Evolutionary conservation across 2,329 filamentous ascomycete genomes (phyloP).

Genomic region (Alternaria brassicae): DNA sequence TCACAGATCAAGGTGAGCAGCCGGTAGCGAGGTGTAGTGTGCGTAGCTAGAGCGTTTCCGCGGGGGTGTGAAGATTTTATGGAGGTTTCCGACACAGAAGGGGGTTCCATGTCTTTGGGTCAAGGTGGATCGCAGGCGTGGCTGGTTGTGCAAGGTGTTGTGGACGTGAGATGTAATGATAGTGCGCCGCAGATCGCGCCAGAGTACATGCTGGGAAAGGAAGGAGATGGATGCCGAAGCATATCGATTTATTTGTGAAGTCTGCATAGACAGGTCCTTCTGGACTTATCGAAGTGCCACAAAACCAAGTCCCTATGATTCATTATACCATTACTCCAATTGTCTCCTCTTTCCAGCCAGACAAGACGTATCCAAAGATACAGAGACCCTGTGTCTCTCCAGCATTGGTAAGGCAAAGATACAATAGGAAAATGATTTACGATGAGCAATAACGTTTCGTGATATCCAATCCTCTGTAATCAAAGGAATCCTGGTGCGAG

Average conservation of each 20-base stretch:
- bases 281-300: not conserved
- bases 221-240: not conserved
- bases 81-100: not conserved
- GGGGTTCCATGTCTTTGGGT: not conserved
- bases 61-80: not conserved
- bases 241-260: constrained; percentile 1
- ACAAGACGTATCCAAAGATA: constrained; percentile 1
- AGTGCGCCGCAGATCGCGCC: not conserved
- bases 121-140: not conserved
- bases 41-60: not conserved
- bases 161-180: not conserved
- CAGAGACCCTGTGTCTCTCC: not conserved
- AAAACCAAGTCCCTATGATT: constrained; percentile 1
- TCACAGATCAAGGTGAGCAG: not conserved
- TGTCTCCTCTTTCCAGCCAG: constrained; percentile 2
- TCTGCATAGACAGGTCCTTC: constrained; percentile 1
- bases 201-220: not conserved
- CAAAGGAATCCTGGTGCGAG: not conserved
- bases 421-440: not conserved
- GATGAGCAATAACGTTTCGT: constrained; percentile 3
- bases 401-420: not conserved
- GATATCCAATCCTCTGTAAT: not conserved
- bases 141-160: not conserved
- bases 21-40: not conserved
- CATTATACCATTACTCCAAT: constrained; percentile 4